phyloP scores from a whole-genome alignment of 2,329 filamentous ascomycete genomes.

The Lachnellula arida region DNA sequence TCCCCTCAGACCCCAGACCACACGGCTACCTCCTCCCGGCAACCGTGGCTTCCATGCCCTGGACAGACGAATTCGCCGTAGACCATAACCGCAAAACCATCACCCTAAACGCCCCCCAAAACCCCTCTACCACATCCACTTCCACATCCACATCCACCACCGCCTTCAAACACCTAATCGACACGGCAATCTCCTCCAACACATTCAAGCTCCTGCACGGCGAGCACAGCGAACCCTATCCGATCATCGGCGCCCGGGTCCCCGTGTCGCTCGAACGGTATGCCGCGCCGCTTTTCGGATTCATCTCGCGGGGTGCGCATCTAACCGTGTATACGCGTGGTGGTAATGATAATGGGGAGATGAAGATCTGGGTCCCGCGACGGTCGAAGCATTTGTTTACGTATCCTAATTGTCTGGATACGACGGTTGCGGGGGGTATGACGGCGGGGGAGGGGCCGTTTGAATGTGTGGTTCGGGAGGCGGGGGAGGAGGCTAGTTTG shows the following conservation, averaged over 20 bases:
- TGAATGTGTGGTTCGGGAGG: constrained; percentile 66
- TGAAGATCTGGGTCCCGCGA: constrained; percentile 69
- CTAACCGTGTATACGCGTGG: constrained; percentile 56
- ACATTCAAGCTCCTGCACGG: constrained; percentile 37
- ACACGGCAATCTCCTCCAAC: constrained; percentile 34
- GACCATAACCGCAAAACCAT: constrained; percentile 32
- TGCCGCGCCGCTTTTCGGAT: constrained; percentile 51
- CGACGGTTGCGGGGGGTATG: constrained; percentile 75
- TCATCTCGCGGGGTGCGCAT: constrained; percentile 61
- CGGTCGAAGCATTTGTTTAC: constrained; percentile 63
- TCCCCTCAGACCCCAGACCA: constrained; percentile 41
- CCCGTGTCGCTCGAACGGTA: constrained; percentile 18
- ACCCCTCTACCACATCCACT: constrained; percentile 18
- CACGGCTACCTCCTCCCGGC: constrained; percentile 47
- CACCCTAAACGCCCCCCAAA: constrained; percentile 23
- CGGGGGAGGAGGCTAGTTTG: constrained; percentile 68
- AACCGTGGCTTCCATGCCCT: constrained; percentile 44
- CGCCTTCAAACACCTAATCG: constrained; percentile 38
- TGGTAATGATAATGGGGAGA: neutral
- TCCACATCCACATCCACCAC: constrained; percentile 21
- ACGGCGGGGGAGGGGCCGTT: constrained; percentile 61
- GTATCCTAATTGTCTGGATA: constrained; percentile 71
- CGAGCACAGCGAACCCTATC: constrained; percentile 40
- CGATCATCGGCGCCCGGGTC: constrained; percentile 22
- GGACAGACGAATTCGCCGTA: constrained; percentile 39